Percentiles rank a stretch among this genome's conserved stretches.
Evolutionary conservation across 2,329 filamentous ascomycete species (phyloP).

Genomic region (Samsoniella hepiali): DNA sequence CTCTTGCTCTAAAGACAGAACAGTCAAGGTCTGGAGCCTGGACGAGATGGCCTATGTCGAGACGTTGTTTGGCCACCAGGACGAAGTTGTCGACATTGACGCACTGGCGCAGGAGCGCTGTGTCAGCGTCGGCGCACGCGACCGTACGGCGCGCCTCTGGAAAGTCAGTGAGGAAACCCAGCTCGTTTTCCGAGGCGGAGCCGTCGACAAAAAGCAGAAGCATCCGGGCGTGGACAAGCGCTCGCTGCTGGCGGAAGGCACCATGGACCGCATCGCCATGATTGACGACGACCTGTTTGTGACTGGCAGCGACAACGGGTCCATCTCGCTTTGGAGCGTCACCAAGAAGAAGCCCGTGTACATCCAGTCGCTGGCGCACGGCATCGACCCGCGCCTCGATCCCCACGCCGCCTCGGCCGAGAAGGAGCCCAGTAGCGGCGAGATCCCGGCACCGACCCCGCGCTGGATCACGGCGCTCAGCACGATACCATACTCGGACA

Average conservation of each 20-base stretch:
- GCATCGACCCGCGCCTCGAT: slow-evolving; percentile 68
- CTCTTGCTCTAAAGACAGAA: slow-evolving; percentile 84
- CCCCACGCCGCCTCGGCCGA: slow-evolving; percentile 73
- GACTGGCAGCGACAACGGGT: slow-evolving; percentile 89
- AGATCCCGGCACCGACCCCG: slow-evolving; percentile 63
- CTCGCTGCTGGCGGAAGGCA: slow-evolving; percentile 69
- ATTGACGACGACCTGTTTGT: slow-evolving; percentile 86
- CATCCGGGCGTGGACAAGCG: slow-evolving; percentile 42
- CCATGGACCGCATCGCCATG: slow-evolving; percentile 87
- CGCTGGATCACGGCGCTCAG: slow-evolving; percentile 88
- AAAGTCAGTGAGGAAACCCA: slow-evolving; percentile 95
- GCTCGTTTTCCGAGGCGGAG: slow-evolving; percentile 88
- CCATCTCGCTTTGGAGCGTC: slow-evolving; percentile 80
- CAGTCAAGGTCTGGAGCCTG: slow-evolving; percentile 92
- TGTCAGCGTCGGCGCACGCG: slow-evolving; percentile 83
- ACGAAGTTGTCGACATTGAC: slow-evolving; percentile 80
- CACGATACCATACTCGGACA: slow-evolving; percentile 83
- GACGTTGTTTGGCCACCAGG: slow-evolving; percentile 94
- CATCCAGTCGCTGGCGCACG: slow-evolving; percentile 77
- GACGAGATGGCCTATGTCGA: slow-evolving; percentile 93
- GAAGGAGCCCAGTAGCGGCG: slow-evolving; percentile 55
- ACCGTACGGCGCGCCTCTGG: slow-evolving; percentile 90
- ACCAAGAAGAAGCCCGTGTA: slow-evolving; percentile 93
- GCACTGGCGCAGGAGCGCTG: slow-evolving; percentile 83
- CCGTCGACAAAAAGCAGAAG: slow-evolving; percentile 53